Conservation (phyloP, 345 rosid genomes). For the Anacardium occidentale region DNA sequence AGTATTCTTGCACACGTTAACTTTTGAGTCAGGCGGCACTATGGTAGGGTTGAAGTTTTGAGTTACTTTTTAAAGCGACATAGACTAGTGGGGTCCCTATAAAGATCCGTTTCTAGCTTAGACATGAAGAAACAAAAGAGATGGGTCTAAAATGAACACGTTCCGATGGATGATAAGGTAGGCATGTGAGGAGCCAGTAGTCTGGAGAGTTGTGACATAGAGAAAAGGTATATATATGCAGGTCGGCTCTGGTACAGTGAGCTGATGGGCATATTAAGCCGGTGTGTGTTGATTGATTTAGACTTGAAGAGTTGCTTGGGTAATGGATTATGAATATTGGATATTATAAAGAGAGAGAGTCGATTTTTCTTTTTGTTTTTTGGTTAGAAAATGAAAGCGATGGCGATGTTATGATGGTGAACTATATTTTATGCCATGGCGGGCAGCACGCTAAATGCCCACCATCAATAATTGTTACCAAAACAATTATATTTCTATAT, state of each 20-base stretch:
- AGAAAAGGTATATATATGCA: slow-evolving; percentile 5
- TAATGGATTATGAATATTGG: no score
- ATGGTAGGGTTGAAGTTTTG: slow-evolving; percentile 27
- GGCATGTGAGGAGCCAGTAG: slow-evolving; percentile 22
- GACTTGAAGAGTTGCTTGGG: background rate
- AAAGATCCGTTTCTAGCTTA: slow-evolving; percentile 29
- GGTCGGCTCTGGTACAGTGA: slow-evolving; percentile 7
- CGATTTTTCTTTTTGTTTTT: background rate
- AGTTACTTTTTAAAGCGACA: slow-evolving; percentile 6
- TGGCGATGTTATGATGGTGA: background rate
- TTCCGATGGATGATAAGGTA: background rate
- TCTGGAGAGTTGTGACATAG: slow-evolving; percentile 21
- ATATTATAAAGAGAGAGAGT: background rate
- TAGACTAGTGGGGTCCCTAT: slow-evolving; percentile 20
- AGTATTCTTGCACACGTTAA: slow-evolving; percentile 14
- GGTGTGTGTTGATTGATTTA: no score
- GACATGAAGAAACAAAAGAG: slow-evolving; percentile 40
- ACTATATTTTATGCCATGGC: background rate
- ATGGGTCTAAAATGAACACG: background rate
- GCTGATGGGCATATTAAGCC: background rate
- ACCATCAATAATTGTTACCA: background rate
- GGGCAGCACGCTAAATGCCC: slow-evolving; percentile 7
- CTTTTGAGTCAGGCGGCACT: slow-evolving; percentile 62
- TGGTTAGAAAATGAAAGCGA: background rate
- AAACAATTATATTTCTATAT: no score